Percentiles rank a stretch among this genome's conserved stretches.
These are phyloP conservation scores for Malassezia restricta DNA, from an alignment of 1,284 basidiomycete species.

Conservation along the genomic window DNA sequence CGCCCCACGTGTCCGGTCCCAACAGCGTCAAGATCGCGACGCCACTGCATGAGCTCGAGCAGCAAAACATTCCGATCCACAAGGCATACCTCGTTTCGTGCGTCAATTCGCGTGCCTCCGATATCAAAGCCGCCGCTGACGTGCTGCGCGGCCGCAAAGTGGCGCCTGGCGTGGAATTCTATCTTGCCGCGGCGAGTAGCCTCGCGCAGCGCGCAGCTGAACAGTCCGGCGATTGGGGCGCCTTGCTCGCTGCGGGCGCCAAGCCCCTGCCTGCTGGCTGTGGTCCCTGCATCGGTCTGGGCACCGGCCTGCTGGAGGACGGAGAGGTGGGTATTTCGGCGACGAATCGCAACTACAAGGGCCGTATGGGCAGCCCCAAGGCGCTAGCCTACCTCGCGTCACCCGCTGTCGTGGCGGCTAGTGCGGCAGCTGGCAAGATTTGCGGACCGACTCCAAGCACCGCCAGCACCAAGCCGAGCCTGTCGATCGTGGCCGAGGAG, in stretches of 20 bases:
- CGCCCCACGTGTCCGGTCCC: conserved; percentile 89
- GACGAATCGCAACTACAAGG: conserved; percentile 98
- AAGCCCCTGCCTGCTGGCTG: conserved; percentile 88
- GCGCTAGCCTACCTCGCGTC: conserved; percentile 90
- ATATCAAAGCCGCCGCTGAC: conserved; percentile 78
- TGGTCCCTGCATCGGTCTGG: conserved; percentile 93
- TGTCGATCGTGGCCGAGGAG: conserved; percentile 21
- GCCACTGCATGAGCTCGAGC: conserved; percentile 68
- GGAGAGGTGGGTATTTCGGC: conserved; percentile 92
- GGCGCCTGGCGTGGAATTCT: conserved; percentile 80
- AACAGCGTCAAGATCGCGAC: conserved; percentile 95
- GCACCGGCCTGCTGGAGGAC: conserved; percentile 80
- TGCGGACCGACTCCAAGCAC: conserved; percentile 59
- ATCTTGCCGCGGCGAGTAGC: conserved; percentile 87
- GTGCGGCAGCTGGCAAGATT: conserved; percentile 82
- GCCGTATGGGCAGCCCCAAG: conserved; percentile 89
- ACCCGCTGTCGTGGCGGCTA: conserved; percentile 91
- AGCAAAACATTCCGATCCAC: conserved; percentile 67
- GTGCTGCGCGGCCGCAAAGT: conserved; percentile 76
- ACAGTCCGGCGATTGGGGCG: conserved; percentile 72
- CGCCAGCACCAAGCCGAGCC: conserved; percentile 22
- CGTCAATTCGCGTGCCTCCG: conserved; percentile 91
- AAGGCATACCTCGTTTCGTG: conserved; percentile 98
- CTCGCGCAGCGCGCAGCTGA: conserved; percentile 83
- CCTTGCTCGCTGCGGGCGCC: conserved; percentile 72